These are phyloP conservation scores for Pyrenopolyporus hunteri DNA, from an alignment of 495 filamentous ascomycete species.

Conservation along the genomic window DNA sequence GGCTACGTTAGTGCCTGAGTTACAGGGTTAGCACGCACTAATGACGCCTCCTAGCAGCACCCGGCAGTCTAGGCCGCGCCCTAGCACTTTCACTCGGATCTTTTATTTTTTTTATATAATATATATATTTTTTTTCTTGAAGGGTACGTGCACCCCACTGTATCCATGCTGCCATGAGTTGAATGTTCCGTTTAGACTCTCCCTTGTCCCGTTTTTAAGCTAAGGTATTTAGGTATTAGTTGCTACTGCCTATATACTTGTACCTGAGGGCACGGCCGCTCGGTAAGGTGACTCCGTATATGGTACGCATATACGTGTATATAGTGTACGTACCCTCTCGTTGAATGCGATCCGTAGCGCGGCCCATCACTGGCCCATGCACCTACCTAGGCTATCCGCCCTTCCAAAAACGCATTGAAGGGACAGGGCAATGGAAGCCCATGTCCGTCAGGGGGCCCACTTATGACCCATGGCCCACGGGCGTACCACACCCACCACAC, in stretches of 20 bases:
- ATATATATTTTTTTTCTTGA: too few relatives aligned
- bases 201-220: constrained; percentile 7
- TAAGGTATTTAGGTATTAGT: background rate
- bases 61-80: constrained; percentile 10
- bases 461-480: constrained; percentile 11
- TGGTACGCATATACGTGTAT: background rate
- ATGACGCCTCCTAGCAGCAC: constrained; percentile 5
- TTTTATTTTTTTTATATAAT: too few relatives aligned
- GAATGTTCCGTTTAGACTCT: constrained; percentile 2
- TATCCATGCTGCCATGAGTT: background rate
- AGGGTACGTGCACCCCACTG: constrained; percentile 9
- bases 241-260: too few relatives aligned
- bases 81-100: constrained; percentile 19
- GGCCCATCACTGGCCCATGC: background rate
- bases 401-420: constrained; percentile 23
- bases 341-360: too few relatives aligned
- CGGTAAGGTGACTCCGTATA: too few relatives aligned
- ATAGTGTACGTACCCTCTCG: too few relatives aligned
- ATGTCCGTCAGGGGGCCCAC: constrained; percentile 12
- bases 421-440: too few relatives aligned
- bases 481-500: too few relatives aligned
- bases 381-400: constrained; percentile 7
- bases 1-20: background rate
- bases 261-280: too few relatives aligned
- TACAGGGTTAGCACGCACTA: constrained; percentile 14